phyloP scores from a whole-genome alignment of 495 filamentous ascomycete species.

The Evernia prunastri region DNA sequence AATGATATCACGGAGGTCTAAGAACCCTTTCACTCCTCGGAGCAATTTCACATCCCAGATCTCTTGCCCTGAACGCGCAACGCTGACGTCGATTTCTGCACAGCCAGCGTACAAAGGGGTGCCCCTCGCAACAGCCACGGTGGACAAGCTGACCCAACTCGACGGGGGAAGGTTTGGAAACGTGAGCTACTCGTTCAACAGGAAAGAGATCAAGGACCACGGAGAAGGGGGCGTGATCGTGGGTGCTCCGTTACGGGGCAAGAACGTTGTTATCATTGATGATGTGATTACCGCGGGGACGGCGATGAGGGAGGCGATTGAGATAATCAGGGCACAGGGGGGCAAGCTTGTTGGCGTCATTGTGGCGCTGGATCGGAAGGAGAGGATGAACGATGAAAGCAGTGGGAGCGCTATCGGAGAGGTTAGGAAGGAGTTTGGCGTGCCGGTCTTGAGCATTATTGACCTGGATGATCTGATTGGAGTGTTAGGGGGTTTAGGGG shows the following conservation, averaged over 20 bases:
- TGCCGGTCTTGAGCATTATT: constrained; percentile 45
- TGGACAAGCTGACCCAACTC: constrained; percentile 60
- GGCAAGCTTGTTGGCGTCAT: constrained; percentile 78
- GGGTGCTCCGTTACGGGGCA: constrained; percentile 73
- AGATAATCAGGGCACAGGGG: constrained; percentile 72
- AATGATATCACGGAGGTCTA: too few relatives aligned
- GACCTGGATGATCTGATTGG: constrained; percentile 73
- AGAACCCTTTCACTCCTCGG: too few relatives aligned
- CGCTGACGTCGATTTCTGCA: too few relatives aligned
- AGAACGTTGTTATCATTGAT: constrained; percentile 82
- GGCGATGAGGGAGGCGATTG: constrained; percentile 83
- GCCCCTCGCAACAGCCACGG: constrained; percentile 67
- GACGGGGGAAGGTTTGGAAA: constrained; percentile 47
- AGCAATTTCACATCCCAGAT: too few relatives aligned
- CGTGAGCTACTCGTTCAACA: constrained; percentile 82
- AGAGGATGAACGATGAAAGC: constrained; percentile 57
- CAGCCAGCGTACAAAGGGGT: constrained; percentile 97
- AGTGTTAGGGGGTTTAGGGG: constrained; percentile 40
- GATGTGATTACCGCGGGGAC: constrained; percentile 95
- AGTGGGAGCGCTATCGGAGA: constrained; percentile 70
- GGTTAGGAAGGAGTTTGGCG: constrained; percentile 59
- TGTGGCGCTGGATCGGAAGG: constrained; percentile 80
- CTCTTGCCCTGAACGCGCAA: too few relatives aligned
- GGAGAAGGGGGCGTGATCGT: constrained; percentile 91
- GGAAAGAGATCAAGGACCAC: constrained; percentile 91